Conservation (phyloP, 768 basidiomycete species). For the Collybia mongolica region DNA sequence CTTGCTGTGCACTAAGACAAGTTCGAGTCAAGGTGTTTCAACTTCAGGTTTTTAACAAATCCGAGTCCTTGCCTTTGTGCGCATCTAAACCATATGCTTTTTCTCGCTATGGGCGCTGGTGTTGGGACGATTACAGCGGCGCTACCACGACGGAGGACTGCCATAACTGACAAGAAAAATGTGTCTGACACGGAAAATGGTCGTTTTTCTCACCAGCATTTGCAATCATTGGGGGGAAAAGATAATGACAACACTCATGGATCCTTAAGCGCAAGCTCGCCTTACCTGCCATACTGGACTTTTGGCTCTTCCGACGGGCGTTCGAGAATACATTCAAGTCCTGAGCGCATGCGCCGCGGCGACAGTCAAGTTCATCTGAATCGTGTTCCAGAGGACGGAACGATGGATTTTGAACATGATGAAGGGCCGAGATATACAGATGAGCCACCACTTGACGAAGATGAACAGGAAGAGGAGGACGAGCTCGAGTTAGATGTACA, state of each 20-base stretch:
- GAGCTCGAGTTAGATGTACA: slow-evolving; percentile 37
- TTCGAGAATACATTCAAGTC: slow-evolving; percentile 15
- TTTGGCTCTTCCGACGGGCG: background rate
- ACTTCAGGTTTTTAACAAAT: no score
- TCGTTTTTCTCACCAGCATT: no score
- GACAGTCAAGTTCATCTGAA: slow-evolving; percentile 22
- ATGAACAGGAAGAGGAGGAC: slow-evolving; percentile 34
- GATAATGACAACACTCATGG: background rate
- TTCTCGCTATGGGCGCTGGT: no score
- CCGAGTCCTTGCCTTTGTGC: no score
- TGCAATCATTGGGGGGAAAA: background rate
- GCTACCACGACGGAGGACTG: no score
- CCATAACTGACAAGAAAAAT: no score
- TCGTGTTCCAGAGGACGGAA: slow-evolving; percentile 38
- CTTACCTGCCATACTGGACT: background rate
- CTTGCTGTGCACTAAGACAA: no score
- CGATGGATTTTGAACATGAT: slow-evolving; percentile 14
- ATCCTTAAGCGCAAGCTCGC: background rate
- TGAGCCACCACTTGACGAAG: slow-evolving; percentile 20
- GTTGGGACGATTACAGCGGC: no score
- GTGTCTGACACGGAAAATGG: no score
- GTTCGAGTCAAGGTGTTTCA: no score
- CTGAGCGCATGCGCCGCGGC: slow-evolving; percentile 29
- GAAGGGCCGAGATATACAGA: slow-evolving; percentile 8
- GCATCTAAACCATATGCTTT: no score